These are phyloP conservation scores for Geotrichum candidum DNA, from an alignment of 1,139 yeast genomes.

Conservation along the genomic window DNA sequence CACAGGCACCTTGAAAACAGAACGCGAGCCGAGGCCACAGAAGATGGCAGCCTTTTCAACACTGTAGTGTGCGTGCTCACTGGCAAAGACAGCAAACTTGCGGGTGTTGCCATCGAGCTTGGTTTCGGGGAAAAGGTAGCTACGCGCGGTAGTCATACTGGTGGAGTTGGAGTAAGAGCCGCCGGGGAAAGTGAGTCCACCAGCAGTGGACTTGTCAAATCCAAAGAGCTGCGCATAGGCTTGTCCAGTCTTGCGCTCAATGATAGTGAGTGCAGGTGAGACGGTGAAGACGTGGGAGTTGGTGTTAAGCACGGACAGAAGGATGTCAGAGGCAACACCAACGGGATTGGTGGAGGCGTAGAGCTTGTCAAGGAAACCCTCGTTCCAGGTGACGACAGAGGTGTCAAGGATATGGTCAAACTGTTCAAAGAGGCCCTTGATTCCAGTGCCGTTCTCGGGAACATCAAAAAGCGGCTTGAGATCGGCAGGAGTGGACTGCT, in stretches of 20 bases:
- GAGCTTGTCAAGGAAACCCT: slow-evolving; percentile 77
- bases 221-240: slow-evolving; percentile 68
- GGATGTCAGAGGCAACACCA: slow-evolving; percentile 68
- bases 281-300: slow-evolving; percentile 85
- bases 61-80: slow-evolving; percentile 73
- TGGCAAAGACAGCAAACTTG: slow-evolving; percentile 65
- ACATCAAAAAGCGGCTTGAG: slow-evolving; percentile 31
- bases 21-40: slow-evolving; percentile 60
- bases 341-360: slow-evolving; percentile 83
- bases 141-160: slow-evolving; percentile 70
- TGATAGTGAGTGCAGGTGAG: slow-evolving; percentile 70
- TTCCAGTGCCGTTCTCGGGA: slow-evolving; percentile 36
- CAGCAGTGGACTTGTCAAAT: slow-evolving; percentile 50
- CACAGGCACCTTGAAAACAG: slow-evolving; percentile 61
- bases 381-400: slow-evolving; percentile 83
- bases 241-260: slow-evolving; percentile 63
- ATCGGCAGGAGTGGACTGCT: slow-evolving; percentile 35
- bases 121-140: slow-evolving; percentile 62
- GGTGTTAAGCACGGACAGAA: slow-evolving; percentile 68
- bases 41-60: slow-evolving; percentile 78
- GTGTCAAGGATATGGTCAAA: slow-evolving; percentile 57
- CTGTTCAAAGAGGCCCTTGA: slow-evolving; percentile 41
- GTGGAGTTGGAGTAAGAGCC: slow-evolving; percentile 86
- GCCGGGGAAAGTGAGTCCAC: slow-evolving; percentile 82
- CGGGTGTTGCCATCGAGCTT: slow-evolving; percentile 52